A percentile compares a stretch with the other conserved stretches of the same genome.
Conservation (phyloP, 2,329 filamentous ascomycete genomes). For the Clonostachys solani region DNA sequence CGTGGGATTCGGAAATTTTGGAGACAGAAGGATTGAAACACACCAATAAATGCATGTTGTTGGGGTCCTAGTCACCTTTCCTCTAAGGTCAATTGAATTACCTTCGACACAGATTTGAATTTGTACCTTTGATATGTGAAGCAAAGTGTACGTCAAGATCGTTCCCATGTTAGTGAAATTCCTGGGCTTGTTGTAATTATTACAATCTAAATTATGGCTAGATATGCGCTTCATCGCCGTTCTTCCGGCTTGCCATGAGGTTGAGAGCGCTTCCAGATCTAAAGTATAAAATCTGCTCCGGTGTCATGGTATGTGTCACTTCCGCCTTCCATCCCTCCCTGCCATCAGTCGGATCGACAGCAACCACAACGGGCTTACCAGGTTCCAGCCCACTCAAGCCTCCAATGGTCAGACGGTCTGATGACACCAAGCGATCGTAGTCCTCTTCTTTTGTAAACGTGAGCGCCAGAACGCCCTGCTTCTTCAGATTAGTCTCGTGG, state of each 20-base stretch:
- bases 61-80: too few relatives aligned
- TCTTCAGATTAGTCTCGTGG: slow-evolving; percentile 92
- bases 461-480: slow-evolving; percentile 52
- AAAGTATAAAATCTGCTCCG: not conserved
- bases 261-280: not conserved
- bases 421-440: not conserved
- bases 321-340: not conserved
- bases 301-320: not conserved
- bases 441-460: slow-evolving; percentile 46
- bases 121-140: too few relatives aligned
- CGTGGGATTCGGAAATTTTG: too few relatives aligned
- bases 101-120: too few relatives aligned
- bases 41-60: too few relatives aligned
- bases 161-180: too few relatives aligned
- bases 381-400: not conserved
- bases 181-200: too few relatives aligned
- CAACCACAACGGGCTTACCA: not conserved
- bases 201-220: too few relatives aligned
- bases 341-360: not conserved
- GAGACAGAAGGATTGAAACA: too few relatives aligned
- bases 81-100: too few relatives aligned
- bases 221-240: too few relatives aligned
- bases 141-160: too few relatives aligned
- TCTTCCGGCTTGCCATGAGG: not conserved
- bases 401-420: not conserved